A percentile compares a stretch with the other conserved stretches of the same genome.
Evolutionary conservation across 257 asterid species (phyloP).

Genomic region (Penstemon davidsonii): DNA sequence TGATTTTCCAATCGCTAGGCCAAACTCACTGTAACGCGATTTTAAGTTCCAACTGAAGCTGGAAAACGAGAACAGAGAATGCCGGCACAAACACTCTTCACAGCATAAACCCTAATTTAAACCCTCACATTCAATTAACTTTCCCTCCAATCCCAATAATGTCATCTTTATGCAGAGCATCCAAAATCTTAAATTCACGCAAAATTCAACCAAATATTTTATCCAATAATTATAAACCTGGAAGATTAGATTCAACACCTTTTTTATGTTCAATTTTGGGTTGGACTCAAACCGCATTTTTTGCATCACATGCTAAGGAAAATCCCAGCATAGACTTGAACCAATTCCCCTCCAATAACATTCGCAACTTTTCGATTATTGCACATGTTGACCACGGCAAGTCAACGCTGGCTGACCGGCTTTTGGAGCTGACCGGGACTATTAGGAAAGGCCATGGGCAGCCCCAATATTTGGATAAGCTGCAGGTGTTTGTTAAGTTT

Average conservation of each 20-base stretch:
- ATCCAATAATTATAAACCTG: not conserved
- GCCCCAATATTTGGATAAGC: slow-evolving; percentile 93
- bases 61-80: not conserved
- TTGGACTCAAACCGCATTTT: slow-evolving; percentile 57
- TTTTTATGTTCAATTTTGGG: slow-evolving; percentile 34
- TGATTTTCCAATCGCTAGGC: too few species aligned
- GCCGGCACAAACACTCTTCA: too few species aligned
- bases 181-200: slow-evolving; percentile 31
- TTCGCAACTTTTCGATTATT: slow-evolving; percentile 94
- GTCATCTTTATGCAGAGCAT: slow-evolving; percentile 52
- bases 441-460: slow-evolving; percentile 95
- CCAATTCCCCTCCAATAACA: slow-evolving; percentile 65
- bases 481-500: slow-evolving; percentile 58
- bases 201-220: slow-evolving; percentile 24
- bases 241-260: slow-evolving; percentile 28
- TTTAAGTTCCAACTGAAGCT: slow-evolving; percentile 38
- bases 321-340: slow-evolving; percentile 66
- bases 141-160: slow-evolving; percentile 32
- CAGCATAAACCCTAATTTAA: too few species aligned
- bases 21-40: not conserved
- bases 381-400: slow-evolving; percentile 99
- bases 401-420: slow-evolving; percentile 97
- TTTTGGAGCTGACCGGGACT: slow-evolving; percentile 94
- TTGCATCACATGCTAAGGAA: slow-evolving; percentile 71
- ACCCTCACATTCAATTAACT: not conserved